Base-by-base conservation (phyloP, 2,329 filamentous ascomycete species). In the Aspergillus brunneoviolaceus region DNA sequence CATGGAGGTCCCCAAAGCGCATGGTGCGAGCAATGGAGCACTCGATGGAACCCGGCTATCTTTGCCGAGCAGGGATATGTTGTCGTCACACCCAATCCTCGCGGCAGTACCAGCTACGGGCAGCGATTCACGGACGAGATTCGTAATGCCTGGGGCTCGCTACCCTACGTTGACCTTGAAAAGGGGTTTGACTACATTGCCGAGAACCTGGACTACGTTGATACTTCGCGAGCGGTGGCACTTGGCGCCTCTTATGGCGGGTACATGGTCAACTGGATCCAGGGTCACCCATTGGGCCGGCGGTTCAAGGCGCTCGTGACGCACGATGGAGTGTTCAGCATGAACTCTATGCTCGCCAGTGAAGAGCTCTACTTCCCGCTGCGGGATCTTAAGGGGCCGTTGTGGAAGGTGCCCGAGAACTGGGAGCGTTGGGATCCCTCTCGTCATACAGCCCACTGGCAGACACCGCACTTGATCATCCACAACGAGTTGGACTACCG, bases 401-500 rank as follows among this genome's bases (percentile, higher is more conserved):
- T 82, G 39, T 84, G 82, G 81, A 78, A 81, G 55, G 72, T 78
- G 2, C 78, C 75, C 4, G 77, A 81, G 51, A 75, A 76, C 9
- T 87, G 85, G 83, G 76, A 77, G 27, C 72, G 80, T 52, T 88
- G 84, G 82, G 85, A 88, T 68, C 86, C 86, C 0, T 80, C 79
- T 19, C 76, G 76, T 4, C 81, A 83, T 67, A 80, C 83, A 0
- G 75, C 82, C 39, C 83, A 94, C 66, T 97, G 93, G 93, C 80
- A 84, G 1, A 97, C 93, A 0, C 95, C 95, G 0, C 89, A 95
- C 76, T 81, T 99, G 63, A 87, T 96, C 62, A 92, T 98, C 57
- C 94, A 98, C 76, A 94, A 87, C 70, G 91, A 95, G 69, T 82
- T 95, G 33, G 94, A 98, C 75, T 98, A 96, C 73, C 85, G 94